phyloP scores from a whole-genome alignment of 2,329 filamentous ascomycete genomes.

The Pseudocercospora crystallina region DNA sequence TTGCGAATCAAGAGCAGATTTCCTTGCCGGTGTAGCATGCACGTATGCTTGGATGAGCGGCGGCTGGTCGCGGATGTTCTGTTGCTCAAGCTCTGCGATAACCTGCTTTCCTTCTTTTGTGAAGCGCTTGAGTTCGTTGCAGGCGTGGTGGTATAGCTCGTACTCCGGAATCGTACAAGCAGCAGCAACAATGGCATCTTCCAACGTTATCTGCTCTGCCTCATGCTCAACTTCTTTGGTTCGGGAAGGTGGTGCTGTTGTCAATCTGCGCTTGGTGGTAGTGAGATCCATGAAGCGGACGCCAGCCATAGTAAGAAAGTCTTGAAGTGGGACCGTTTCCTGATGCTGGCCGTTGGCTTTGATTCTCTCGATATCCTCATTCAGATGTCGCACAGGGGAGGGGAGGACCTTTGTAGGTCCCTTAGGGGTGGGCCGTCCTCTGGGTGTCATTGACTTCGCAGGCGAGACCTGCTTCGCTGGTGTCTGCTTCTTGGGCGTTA shows the following conservation, averaged over 20 bases:
- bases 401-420: conserved; percentile 15
- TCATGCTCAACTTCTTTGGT: conserved; percentile 38
- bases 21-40: conserved; percentile 77
- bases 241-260: conserved; percentile 57
- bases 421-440: conserved; percentile 30
- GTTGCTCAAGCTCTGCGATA: conserved; percentile 84
- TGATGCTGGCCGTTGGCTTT: conserved; percentile 18
- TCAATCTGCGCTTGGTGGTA: conserved; percentile 91
- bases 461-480: conserved; percentile 43
- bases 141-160: conserved; percentile 91
- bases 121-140: conserved; percentile 93
- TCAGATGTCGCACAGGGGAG: conserved; percentile 29
- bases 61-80: conserved; percentile 87
- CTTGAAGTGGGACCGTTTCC: conserved; percentile 65
- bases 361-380: conserved; percentile 28
- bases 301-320: conserved; percentile 91
- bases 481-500: conserved; percentile 42
- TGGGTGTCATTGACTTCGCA: conserved; percentile 41
- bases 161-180: conserved; percentile 91
- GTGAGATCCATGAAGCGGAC: conserved; percentile 98
- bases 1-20: conserved; percentile 87
- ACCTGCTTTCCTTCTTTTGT: conserved; percentile 90
- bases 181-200: conserved; percentile 80
- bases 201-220: conserved; percentile 49
- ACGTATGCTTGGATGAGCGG: conserved; percentile 90